These are phyloP conservation scores for Capronia epimyces DNA, from an alignment of 2,329 filamentous ascomycete species.

Conservation along the genomic window DNA sequence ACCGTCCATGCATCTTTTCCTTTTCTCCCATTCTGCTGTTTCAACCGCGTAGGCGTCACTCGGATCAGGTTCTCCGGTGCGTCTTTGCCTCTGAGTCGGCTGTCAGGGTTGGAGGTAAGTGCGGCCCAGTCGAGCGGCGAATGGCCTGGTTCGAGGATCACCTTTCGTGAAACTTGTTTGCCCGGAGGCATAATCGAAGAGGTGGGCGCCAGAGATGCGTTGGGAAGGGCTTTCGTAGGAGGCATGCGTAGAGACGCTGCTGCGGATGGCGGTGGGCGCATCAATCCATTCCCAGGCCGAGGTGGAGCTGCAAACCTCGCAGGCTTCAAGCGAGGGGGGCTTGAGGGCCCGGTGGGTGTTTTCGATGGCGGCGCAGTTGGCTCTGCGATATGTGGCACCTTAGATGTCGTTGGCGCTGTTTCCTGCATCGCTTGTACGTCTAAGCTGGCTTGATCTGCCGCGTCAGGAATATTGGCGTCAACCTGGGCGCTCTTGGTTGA, in stretches of 20 bases:
- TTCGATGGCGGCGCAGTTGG: conserved; percentile 29
- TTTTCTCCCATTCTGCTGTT: conserved; percentile 71
- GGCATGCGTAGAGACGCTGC: conserved; percentile 41
- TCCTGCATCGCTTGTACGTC: not conserved
- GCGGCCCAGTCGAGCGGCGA: conserved; percentile 95
- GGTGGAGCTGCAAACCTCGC: conserved; percentile 27
- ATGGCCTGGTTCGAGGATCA: conserved; percentile 80
- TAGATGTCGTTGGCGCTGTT: not conserved
- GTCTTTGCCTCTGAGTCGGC: conserved; percentile 58
- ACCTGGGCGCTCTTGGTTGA: not conserved
- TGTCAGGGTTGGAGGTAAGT: conserved; percentile 55
- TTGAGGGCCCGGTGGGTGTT: conserved; percentile 7
- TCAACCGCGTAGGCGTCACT: conserved; percentile 77
- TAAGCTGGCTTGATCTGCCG: not conserved
- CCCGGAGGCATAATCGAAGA: conserved; percentile 39
- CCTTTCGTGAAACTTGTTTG: conserved; percentile 51
- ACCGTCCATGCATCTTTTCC: conserved; percentile 87
- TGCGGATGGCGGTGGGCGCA: conserved; percentile 42
- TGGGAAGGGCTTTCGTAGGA: conserved; percentile 25
- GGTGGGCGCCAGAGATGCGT: conserved; percentile 25
- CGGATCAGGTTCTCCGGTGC: conserved; percentile 54
- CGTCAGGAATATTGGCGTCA: not conserved
- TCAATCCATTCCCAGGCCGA: conserved; percentile 29
- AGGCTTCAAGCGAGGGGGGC: conserved; percentile 27
- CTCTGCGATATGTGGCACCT: conserved; percentile 22